Evolutionary conservation across 805 yeast genomes (phyloP).

Genomic region (Millerago galiae): DNA sequence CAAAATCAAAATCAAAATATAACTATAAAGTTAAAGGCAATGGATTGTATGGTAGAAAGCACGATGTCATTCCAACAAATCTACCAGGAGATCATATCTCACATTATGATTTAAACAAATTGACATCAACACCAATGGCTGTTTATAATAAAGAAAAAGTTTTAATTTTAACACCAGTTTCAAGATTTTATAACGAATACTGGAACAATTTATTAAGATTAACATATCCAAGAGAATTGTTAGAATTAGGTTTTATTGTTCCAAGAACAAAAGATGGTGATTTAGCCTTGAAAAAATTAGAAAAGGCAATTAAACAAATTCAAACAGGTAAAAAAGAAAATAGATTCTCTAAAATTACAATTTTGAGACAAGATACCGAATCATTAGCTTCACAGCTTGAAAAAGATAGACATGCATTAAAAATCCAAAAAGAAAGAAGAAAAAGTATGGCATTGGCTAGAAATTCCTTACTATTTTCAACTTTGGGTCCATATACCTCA

Average conservation of each 20-base stretch:
- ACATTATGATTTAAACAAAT: slow-evolving; percentile 77
- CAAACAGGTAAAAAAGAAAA: slow-evolving; percentile 59
- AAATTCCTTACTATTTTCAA: slow-evolving; percentile 83
- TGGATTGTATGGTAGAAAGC: slow-evolving; percentile 34
- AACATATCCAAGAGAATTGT: slow-evolving; percentile 75
- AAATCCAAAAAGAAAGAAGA: slow-evolving; percentile 84
- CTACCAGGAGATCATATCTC: slow-evolving; percentile 68
- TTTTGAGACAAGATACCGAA: slow-evolving; percentile 84
- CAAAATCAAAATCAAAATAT: slow-evolving; percentile 23
- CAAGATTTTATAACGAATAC: slow-evolving; percentile 75
- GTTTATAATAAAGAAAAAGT: slow-evolving; percentile 75
- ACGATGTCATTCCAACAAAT: slow-evolving; percentile 54
- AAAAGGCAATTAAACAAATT: slow-evolving; percentile 63
- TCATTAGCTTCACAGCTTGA: slow-evolving; percentile 71
- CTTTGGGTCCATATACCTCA: slow-evolving; percentile 81
- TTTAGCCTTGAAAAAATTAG: slow-evolving; percentile 62
- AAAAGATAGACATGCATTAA: slow-evolving; percentile 83
- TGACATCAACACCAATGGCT: slow-evolving; percentile 68
- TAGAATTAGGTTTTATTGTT: slow-evolving; percentile 86
- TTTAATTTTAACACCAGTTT: slow-evolving; percentile 83
- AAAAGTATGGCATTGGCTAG: slow-evolving; percentile 90
- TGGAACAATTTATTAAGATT: slow-evolving; percentile 78
- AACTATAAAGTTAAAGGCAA: slow-evolving; percentile 22
- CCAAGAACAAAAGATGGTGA: slow-evolving; percentile 85
- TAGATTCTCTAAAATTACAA: slow-evolving; percentile 77